Conservation (phyloP, 176 grass and related monocot genomes). For the Metroxylon sagu region DNA sequence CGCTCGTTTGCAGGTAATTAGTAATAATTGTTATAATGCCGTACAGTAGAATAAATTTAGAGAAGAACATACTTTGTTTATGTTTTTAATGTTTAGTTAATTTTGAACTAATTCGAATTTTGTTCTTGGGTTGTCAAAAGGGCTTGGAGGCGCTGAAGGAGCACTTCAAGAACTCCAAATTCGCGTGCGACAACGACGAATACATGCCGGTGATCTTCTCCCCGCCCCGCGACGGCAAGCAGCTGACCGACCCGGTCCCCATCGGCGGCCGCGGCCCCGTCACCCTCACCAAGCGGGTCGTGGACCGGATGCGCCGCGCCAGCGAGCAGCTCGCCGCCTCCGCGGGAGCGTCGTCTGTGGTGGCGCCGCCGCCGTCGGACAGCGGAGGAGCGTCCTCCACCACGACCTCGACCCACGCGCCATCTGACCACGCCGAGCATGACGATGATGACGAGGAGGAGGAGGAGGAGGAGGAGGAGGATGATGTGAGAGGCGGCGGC, state of each 20-base stretch:
- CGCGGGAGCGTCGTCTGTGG: neutral
- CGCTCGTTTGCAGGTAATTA: constrained; percentile 72
- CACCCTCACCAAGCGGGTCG: neutral
- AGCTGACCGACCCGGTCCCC: constrained; percentile 64
- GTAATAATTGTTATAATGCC: too few species aligned
- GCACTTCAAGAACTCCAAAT: constrained; percentile 98
- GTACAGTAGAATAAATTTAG: too few species aligned
- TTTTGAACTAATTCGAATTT: neutral
- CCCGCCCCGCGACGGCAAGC: constrained; percentile 78
- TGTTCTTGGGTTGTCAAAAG: constrained; percentile 7
- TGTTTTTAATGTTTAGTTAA: too few species aligned
- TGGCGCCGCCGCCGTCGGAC: constrained; percentile 19
- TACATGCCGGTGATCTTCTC: constrained; percentile 85
- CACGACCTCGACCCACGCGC: constrained; percentile 47
- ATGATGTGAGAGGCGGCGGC: constrained; percentile 14
- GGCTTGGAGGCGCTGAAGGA: constrained; percentile 90
- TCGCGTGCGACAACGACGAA: constrained; percentile 93
- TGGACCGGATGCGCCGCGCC: neutral
- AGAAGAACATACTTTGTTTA: too few species aligned
- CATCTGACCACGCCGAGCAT: constrained; percentile 31
- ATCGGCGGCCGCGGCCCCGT: constrained; percentile 41
- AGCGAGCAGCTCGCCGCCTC: neutral
- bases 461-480: constrained; percentile 12
- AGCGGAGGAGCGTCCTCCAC: constrained; percentile 64
- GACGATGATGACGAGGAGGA: neutral